Evolutionary conservation across 202 grass and related monocot genomes (phyloP).

Genomic region (Eragrostis tef): DNA sequence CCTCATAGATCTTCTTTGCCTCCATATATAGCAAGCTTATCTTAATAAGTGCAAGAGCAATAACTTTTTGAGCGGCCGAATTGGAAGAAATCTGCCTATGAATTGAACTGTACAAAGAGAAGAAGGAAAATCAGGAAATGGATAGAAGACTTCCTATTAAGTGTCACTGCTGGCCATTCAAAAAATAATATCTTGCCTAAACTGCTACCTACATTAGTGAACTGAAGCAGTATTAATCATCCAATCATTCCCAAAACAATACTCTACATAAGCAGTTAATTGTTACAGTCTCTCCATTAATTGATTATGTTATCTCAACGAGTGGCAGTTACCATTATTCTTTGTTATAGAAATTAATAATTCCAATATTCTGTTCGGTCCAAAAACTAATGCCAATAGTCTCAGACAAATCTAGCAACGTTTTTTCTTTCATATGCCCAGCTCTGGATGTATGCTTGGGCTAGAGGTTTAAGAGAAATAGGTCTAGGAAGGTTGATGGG

Average conservation of each 20-base stretch:
- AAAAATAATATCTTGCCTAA: neutral
- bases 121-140: slow-evolving; percentile 53
- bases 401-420: neutral
- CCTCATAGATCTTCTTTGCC: slow-evolving; percentile 82
- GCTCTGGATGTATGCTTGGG: neutral
- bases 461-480: too few species aligned
- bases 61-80: slow-evolving; percentile 60
- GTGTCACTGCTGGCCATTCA: slow-evolving; percentile 4
- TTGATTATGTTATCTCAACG: neutral
- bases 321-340: neutral
- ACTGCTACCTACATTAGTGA: slow-evolving; percentile 16
- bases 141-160: slow-evolving; percentile 13
- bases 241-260: neutral
- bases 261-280: slow-evolving; percentile 25
- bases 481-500: too few species aligned
- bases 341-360: neutral
- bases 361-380: neutral
- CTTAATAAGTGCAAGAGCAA: slow-evolving; percentile 78
- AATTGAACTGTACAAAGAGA: slow-evolving; percentile 71
- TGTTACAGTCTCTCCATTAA: neutral
- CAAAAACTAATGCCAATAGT: too few species aligned
- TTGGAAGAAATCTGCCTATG: slow-evolving; percentile 81
- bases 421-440: neutral
- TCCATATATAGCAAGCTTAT: slow-evolving; percentile 92
- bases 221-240: slow-evolving; percentile 17